Base-by-base conservation (phyloP, 139 green algal species). In the Chlamydomonas sphaeroides region DNA sequence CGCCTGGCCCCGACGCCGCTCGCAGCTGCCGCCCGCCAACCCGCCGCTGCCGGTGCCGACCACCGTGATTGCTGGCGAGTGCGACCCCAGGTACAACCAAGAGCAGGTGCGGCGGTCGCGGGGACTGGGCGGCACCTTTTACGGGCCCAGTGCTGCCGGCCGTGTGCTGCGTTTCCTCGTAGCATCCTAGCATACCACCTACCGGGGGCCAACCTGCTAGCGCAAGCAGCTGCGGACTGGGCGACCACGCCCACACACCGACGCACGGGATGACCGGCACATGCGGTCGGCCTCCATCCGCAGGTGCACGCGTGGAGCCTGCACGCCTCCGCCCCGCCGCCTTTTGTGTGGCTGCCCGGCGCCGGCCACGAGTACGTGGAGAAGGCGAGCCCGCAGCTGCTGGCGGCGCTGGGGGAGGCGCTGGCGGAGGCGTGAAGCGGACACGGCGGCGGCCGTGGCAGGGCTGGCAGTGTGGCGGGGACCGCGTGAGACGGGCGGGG, bases 71-170 rank as follows among this genome's bases (percentile, higher is more conserved):
- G 76, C 49, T 32, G 73, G 67, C 0, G 66, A 66, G 5, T 28
- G 33, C 1, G 86, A 91, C 79, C 63, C 36, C n/a, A 49, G 86
- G 26, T 92, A 89, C 81, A 88, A 69, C 3, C 57, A 23, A 30
- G 30, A 84, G 69, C 86, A 90, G 86, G 65, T 88, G 7, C 15
- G 32, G 3, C 6, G 35, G 26, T 15, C 10, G 17, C 28, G 59
- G 30, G 30, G 6, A 6, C 10, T 18, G 28, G 30, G 28, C 28
- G 5, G 30, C 5, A 66, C n/a, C n/a, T n/a, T n/a, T n/a, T n/a
- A 28, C 59, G 30, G 59, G 59, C 8, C 17, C 25, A 21, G n/a
- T 66, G 45, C 11, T 10, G 45, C 11, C 45, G 14, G 10, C 11
- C 45, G 14, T 53, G 45, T 10, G 45, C 45, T 53, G 45, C 45